Evolutionary conservation across 768 basidiomycete species (phyloP).

Genomic region (Mycena vulgaris): DNA sequence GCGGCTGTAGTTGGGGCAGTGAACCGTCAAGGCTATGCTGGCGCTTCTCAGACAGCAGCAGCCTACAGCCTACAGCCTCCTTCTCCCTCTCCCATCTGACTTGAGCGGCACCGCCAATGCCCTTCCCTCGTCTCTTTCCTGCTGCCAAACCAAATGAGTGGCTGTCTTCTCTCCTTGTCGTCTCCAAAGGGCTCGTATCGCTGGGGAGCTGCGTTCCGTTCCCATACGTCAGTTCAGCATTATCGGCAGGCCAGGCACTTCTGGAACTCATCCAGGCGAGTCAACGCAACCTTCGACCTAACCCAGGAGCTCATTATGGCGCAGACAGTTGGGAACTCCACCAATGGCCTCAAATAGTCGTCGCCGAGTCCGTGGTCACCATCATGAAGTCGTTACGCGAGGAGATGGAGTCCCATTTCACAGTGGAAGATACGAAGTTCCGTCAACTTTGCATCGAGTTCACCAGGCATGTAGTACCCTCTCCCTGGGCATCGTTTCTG

Average conservation of each 20-base stretch:
- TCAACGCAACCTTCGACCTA: neutral
- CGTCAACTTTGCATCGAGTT: too few species aligned
- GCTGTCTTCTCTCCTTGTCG: neutral
- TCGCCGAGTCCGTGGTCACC: neutral
- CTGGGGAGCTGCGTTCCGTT: conserved; percentile 7
- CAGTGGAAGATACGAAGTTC: too few species aligned
- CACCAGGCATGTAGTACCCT: too few species aligned
- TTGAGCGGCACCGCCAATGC: too few species aligned
- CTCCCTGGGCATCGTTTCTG: too few species aligned
- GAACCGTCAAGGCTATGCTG: too few species aligned
- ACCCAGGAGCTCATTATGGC: neutral
- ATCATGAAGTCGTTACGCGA: conserved; percentile 12
- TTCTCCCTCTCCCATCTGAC: too few species aligned
- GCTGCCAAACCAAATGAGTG: neutral
- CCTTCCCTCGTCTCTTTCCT: neutral
- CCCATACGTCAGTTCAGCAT: conserved; percentile 2
- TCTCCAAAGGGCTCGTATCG: neutral
- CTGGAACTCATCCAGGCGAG: conserved; percentile 22
- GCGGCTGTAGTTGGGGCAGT: too few species aligned
- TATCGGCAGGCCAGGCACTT: neutral
- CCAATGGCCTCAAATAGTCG: neutral
- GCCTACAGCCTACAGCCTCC: too few species aligned
- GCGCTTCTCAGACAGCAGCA: too few species aligned
- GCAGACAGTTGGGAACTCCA: neutral
- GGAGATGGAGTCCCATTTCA: neutral